A percentile compares a stretch with the other conserved stretches of the same genome.
Evolutionary conservation across 108 stramenopile genomes (phyloP).

Genomic region (Ochromonas danica): DNA sequence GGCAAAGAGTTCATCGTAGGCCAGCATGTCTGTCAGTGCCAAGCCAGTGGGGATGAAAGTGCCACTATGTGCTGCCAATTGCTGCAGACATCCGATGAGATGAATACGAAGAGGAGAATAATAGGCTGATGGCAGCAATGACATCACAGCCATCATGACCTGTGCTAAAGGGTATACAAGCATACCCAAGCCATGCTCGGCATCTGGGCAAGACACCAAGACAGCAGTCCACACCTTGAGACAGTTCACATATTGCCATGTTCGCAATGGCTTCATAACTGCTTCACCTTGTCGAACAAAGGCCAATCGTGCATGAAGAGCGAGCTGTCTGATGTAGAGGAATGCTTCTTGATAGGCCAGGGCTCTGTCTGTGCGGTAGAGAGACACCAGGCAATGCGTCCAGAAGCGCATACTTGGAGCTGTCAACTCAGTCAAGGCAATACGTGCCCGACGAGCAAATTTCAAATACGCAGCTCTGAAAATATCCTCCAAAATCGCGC

Average conservation of each 20-base stretch:
- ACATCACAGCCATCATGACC: conserved; percentile 73
- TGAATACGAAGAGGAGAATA: conserved; percentile 84
- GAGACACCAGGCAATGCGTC: conserved; percentile 89
- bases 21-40: conserved; percentile 74
- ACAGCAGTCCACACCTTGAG: conserved; percentile 89
- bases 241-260: conserved; percentile 94
- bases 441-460: conserved; percentile 28
- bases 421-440: conserved; percentile 53
- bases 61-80: conserved; percentile 79
- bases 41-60: conserved; percentile 80
- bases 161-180: conserved; percentile 82
- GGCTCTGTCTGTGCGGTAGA: conserved; percentile 83
- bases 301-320: conserved; percentile 85
- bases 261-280: conserved; percentile 70
- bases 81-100: conserved; percentile 80
- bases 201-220: conserved; percentile 66
- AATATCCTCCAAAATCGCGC: conserved; percentile 64
- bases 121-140: conserved; percentile 70
- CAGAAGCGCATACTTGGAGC: conserved; percentile 80
- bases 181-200: conserved; percentile 64
- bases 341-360: conserved; percentile 96
- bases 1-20: conserved; percentile 73
- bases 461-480: conserved; percentile 41
- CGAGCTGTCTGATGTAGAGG: conserved; percentile 94
- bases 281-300: conserved; percentile 82